These are phyloP conservation scores for Metschnikowia amazonensis DNA, from an alignment of 805 yeast genomes.

Conservation along the genomic window DNA sequence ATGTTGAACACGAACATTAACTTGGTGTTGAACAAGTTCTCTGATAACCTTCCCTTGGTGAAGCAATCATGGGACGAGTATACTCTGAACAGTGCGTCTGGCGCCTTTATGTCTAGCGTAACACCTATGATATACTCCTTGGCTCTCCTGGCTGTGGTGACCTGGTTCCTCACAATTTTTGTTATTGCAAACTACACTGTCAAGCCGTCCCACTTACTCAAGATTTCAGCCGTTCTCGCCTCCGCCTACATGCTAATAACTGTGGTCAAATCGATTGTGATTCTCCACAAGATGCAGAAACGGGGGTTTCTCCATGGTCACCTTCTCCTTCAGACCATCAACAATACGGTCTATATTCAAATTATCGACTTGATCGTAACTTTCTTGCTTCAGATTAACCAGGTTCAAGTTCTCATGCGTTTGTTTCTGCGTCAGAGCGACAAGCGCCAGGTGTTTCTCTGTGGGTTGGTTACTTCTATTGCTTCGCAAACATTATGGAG, in stretches of 20 bases:
- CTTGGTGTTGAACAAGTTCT: constrained; percentile 23
- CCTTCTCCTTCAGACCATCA: constrained; percentile 42
- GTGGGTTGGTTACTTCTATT: constrained; percentile 53
- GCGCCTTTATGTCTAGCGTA: constrained; percentile 51
- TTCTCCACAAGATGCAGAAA: constrained; percentile 46
- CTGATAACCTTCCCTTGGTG: constrained; percentile 41
- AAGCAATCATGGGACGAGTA: constrained; percentile 47
- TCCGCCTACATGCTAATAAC: constrained; percentile 52
- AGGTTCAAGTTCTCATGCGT: constrained; percentile 68
- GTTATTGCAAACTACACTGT: constrained; percentile 63
- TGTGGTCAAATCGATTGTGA: constrained; percentile 44
- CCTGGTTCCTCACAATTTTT: constrained; percentile 58
- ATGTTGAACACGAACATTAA: constrained; percentile 39
- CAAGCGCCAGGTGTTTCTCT: constrained; percentile 55
- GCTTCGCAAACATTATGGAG: constrained; percentile 68
- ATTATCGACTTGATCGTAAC: constrained; percentile 57
- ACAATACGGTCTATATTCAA: constrained; percentile 44
- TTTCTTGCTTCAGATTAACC: constrained; percentile 57
- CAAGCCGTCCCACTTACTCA: constrained; percentile 52
- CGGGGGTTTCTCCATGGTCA: constrained; percentile 43
- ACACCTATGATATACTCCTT: constrained; percentile 61
- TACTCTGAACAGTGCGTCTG: constrained; percentile 27
- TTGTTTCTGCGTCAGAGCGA: constrained; percentile 66
- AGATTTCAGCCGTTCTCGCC: constrained; percentile 48
- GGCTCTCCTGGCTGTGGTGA: constrained; percentile 61